Evolutionary conservation across 140 eudicot genomes (phyloP).

Genomic region (Senecio squalidus): DNA sequence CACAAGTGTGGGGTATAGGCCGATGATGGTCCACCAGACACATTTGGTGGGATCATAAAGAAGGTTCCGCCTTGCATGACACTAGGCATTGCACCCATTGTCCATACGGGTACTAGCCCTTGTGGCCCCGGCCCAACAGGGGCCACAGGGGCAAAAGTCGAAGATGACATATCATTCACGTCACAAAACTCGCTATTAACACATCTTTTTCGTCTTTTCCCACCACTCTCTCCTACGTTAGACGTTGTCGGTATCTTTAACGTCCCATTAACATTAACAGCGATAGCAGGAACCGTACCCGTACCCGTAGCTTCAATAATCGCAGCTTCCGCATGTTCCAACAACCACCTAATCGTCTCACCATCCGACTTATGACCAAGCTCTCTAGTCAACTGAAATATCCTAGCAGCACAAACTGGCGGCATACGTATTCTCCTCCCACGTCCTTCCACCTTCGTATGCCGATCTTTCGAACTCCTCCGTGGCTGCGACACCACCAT

Average conservation of each 20-base stretch:
- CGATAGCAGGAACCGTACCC: slow-evolving; percentile 16
- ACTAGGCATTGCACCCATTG: slow-evolving; percentile 37
- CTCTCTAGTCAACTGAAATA: slow-evolving; percentile 15
- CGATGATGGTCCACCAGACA: background rate
- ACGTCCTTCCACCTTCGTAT: slow-evolving; percentile 19
- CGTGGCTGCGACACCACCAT: background rate
- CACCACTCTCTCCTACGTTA: slow-evolving; percentile 8
- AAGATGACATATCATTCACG: slow-evolving; percentile 38
- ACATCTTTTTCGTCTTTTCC: slow-evolving; percentile 49
- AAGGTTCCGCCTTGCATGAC: slow-evolving; percentile 41
- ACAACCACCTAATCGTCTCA: slow-evolving; percentile 13
- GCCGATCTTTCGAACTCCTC: slow-evolving; percentile 6
- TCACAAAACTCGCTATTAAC: slow-evolving; percentile 70
- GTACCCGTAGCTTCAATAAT: slow-evolving; percentile 18
- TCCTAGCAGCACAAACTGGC: slow-evolving; percentile 11
- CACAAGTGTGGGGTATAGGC: slow-evolving; percentile 46
- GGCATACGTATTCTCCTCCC: slow-evolving; percentile 22
- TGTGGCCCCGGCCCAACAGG: slow-evolving; percentile 55
- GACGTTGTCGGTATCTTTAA: slow-evolving; percentile 14
- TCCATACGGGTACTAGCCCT: slow-evolving; percentile 68
- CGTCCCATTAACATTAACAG: slow-evolving; percentile 14
- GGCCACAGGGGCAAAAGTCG: slow-evolving; percentile 64
- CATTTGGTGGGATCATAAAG: slow-evolving; percentile 40
- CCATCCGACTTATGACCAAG: slow-evolving; percentile 18
- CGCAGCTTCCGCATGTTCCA: slow-evolving; percentile 13